phyloP scores from a whole-genome alignment of 78 protist species.

The Cavenderia fasciculata region DNA sequence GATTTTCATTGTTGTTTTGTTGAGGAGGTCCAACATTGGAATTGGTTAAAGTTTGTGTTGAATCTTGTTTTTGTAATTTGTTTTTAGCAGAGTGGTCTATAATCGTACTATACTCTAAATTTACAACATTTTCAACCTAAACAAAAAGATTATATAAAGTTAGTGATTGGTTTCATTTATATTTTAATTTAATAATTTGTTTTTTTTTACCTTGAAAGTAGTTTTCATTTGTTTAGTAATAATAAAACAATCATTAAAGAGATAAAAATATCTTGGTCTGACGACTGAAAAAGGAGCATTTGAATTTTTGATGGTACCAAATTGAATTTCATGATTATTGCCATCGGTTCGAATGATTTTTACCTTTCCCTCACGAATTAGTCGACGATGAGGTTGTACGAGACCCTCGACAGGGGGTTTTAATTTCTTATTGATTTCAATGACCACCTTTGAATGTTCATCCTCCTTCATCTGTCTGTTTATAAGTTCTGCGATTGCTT shows the following conservation, averaged over 20 bases:
- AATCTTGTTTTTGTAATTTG: background rate
- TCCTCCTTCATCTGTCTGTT: slow-evolving; percentile 66
- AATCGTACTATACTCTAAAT: slow-evolving; percentile 28
- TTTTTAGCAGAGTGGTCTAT: slow-evolving; percentile 13
- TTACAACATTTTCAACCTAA: slow-evolving; percentile 41
- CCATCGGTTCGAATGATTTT: slow-evolving; percentile 42
- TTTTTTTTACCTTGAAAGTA: background rate
- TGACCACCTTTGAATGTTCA: slow-evolving; percentile 7
- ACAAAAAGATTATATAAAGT: too few species aligned
- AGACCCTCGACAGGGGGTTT: slow-evolving; percentile 21
- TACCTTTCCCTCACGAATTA: slow-evolving; percentile 57
- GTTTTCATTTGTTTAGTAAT: slow-evolving; percentile 48
- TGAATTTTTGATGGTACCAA: slow-evolving; percentile 23
- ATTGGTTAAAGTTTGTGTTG: background rate
- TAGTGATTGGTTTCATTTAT: too few species aligned
- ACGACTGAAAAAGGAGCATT: background rate
- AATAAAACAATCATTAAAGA: slow-evolving; percentile 39
- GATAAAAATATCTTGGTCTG: background rate
- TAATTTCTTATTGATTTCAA: slow-evolving; percentile 34
- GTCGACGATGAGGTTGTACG: slow-evolving; percentile 61
- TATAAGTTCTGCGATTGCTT: slow-evolving; percentile 43
- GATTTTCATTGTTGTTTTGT: slow-evolving; percentile 15
- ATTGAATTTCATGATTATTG: slow-evolving; percentile 21
- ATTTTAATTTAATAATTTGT: too few species aligned
- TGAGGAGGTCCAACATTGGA: too few species aligned